Conservation (phyloP, 768 basidiomycete genomes). For the Lentinula lateritia region DNA sequence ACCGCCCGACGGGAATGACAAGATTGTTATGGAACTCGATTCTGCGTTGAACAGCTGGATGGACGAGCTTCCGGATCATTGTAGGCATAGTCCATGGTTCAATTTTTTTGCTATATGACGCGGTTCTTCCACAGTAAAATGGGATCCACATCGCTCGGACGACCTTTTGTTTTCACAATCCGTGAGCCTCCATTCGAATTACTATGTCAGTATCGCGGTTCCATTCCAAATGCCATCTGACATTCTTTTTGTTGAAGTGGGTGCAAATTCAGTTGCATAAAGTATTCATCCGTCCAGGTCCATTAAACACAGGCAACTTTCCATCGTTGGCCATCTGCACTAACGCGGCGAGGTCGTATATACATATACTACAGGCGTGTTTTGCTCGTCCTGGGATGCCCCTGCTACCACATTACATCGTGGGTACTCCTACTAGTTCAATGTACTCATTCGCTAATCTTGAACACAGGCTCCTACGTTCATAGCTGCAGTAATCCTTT, state of each 20-base stretch:
- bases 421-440: background rate
- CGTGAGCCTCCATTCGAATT: background rate
- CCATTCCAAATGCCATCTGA: background rate
- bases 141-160: constrained; percentile 2
- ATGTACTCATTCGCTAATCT: background rate
- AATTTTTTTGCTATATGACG: background rate
- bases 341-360: constrained; percentile 10
- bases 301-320: background rate
- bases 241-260: background rate
- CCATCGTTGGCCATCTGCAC: constrained; percentile 1
- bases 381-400: background rate
- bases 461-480: constrained; percentile 1
- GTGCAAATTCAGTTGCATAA: constrained; percentile 7
- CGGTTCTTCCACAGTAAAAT: constrained; percentile 1
- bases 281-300: background rate
- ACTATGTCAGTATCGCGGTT: background rate
- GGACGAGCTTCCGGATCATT: constrained; percentile 55
- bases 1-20: constrained; percentile 19
- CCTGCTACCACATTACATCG: background rate
- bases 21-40: constrained; percentile 66
- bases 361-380: constrained; percentile 7
- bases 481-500: background rate
- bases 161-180: background rate
- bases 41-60: constrained; percentile 71
- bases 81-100: constrained; percentile 25